Evolutionary conservation across 164 flowering plant genomes (phyloP), one percentile per base, ranked within the genome.

Genomic region (Euptelea pleiosperma): DNA sequence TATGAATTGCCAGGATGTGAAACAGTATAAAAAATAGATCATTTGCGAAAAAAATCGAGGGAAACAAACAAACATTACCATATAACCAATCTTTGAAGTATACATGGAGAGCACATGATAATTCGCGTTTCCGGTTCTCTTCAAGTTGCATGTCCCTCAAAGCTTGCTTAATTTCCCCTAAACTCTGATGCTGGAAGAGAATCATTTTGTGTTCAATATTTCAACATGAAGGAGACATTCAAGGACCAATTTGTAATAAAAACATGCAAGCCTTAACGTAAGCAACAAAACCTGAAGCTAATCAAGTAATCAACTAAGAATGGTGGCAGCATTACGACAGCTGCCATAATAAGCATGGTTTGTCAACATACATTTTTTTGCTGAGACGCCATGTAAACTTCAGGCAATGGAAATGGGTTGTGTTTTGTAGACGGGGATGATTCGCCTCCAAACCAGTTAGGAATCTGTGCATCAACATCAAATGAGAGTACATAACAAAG

Each of bases 31-130:
- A 40, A 18, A 43, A 28, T 10, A 15, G 34, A 8, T 21, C 8
- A 11, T n/a, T 22, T 5, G 48, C 3, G 15, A 51, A 51, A 39
- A 42, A 36, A 29, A 56, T 22, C 41, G 24, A 61, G 28, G 18
- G 28, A 9, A 31, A n/a, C n/a, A n/a, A 55, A 41, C 19, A 22
- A 60, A 8, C 28, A 61, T 67, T 91, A 94, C 99, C 87, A 65
- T 89, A 87, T 60, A 94, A 70, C 99, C 99, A 94, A 55, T 94
- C 99, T 64, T 85, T 94, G 68, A 94, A 94, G 72, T 76, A 77
- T 10, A 79, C 70, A 65, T 94, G 99, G 52, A 94, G 77, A 4
- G 96, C 97, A 75, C 65, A 65, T 6, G 96, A 81, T 42, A 94
- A 58, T 70, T 94, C 99, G 22, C 87, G 78, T 66, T 91, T 91